Evolutionary conservation across 352 stramenopile species (phyloP), one percentile per base, ranked within the genome.

Genomic region (Lagenidium sp.): DNA sequence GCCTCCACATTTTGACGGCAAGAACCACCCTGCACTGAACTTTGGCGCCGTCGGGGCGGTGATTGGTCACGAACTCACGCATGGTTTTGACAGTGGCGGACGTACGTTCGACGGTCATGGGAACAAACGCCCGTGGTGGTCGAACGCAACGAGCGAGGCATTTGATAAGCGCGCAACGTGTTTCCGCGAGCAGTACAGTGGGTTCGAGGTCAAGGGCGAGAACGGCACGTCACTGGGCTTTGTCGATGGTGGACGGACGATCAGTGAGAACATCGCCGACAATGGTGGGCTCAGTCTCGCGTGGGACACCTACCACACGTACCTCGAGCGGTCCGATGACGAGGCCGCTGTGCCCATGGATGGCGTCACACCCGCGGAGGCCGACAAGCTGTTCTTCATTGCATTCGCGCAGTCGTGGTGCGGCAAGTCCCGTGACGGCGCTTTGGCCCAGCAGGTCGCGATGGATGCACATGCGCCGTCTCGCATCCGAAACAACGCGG

Each of bases 61-160:
- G 28, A 84, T 96, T 11, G 93, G 87, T 0, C 93, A 98, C 57
- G 93, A 97, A 61, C 95, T 98, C 55, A 96, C 85, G 10, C 93
- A 98, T 50, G 93, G 88, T 1, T 97, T 97, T 48, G 93, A 98
- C 59, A 82, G 90, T 37, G 81, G 90, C 53, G 92, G 90, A 39
- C 65, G 78, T 6, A 82, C 92, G 37, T 96, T 80, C 46, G 74
- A 91, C 44, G 82, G 57, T 22, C 57, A 85, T 31, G 93, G 93
- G 18, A 96, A 95, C 46, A 78, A 95, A 65, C 71, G 87, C 12
- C 70, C 88, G 58, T 97, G 93, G 89, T 98, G 93, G 90, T 95
- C 80, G 1, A 36, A 71, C 18, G 53, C 65, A 19, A 94, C 94
- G 10, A 55, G 36, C n/a, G 51, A 59, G 6, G 79, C 85, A 34